Conservation (phyloP, 495 filamentous ascomycete species). For the Tuber brumale region DNA sequence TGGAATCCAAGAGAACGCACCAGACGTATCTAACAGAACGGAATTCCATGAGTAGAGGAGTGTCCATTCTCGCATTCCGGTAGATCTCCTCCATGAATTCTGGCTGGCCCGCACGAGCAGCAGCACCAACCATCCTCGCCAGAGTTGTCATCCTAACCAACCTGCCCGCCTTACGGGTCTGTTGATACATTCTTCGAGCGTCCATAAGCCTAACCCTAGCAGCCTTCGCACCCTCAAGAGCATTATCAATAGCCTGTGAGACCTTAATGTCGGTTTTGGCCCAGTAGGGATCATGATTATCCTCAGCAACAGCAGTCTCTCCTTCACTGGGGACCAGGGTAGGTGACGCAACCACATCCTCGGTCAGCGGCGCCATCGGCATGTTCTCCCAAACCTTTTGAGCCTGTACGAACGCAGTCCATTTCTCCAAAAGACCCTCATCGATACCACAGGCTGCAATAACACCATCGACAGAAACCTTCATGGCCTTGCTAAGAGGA, state of each 20-base stretch:
- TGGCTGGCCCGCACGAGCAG: conserved; percentile 65
- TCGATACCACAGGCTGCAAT: conserved; percentile 42
- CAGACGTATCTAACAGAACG: conserved; percentile 84
- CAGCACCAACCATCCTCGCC: conserved; percentile 84
- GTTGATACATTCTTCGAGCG: conserved; percentile 72
- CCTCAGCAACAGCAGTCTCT: conserved; percentile 52
- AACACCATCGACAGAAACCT: conserved; percentile 28
- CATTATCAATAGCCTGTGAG: conserved; percentile 79
- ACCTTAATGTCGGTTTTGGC: conserved; percentile 85
- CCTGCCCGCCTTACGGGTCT: conserved; percentile 84
- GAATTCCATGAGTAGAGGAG: conserved; percentile 75
- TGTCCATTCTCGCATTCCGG: conserved; percentile 75
- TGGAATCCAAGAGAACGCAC: conserved; percentile 83
- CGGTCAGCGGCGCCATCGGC: conserved; percentile 30
- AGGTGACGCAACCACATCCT: conserved; percentile 23
- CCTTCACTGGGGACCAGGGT: conserved; percentile 33
- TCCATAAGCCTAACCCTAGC: conserved; percentile 69
- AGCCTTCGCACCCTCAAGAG: conserved; percentile 63
- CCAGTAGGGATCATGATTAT: conserved; percentile 83
- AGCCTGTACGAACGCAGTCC: conserved; percentile 40
- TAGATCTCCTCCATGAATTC: conserved; percentile 80
- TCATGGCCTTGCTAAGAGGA: conserved; percentile 18
- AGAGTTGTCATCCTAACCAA: conserved; percentile 94
- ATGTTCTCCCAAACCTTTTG: conserved; percentile 24
- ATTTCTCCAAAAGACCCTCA: conserved; percentile 46